Conservation (phyloP, 2,329 filamentous ascomycete genomes). For the Coniochaeta sp. region DNA sequence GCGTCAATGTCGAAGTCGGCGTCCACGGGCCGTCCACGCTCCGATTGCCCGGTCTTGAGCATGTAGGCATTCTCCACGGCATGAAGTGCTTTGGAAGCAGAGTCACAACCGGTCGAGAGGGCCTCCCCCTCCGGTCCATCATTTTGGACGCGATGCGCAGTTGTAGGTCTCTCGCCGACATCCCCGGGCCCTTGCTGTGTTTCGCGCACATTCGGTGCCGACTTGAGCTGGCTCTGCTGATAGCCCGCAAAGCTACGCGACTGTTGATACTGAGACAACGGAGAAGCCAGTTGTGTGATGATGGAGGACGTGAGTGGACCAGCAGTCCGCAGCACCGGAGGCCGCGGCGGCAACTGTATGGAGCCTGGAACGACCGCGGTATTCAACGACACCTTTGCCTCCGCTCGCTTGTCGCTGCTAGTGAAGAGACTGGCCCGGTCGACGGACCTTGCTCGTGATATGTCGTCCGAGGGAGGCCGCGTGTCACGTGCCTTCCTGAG, state of each 20-base stretch:
- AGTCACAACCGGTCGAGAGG: neutral
- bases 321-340: slow-evolving; percentile 19
- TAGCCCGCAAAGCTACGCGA: slow-evolving; percentile 20
- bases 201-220: slow-evolving; percentile 35
- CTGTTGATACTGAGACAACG: slow-evolving; percentile 8
- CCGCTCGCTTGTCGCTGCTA: slow-evolving; percentile 55
- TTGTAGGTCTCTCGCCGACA: slow-evolving; percentile 37
- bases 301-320: neutral
- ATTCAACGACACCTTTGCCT: slow-evolving; percentile 56
- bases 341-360: slow-evolving; percentile 40
- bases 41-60: slow-evolving; percentile 5
- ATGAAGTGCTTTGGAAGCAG: neutral
- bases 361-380: slow-evolving; percentile 54
- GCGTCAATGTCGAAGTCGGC: slow-evolving; percentile 11
- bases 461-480: slow-evolving; percentile 31
- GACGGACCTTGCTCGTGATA: slow-evolving; percentile 51
- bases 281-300: neutral
- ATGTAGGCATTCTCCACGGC: neutral
- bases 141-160: slow-evolving; percentile 35
- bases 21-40: neutral
- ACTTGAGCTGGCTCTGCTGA: slow-evolving; percentile 34
- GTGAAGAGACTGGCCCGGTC: slow-evolving; percentile 49
- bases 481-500: slow-evolving; percentile 33
- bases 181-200: slow-evolving; percentile 24
- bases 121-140: slow-evolving; percentile 26